Percentiles rank a stretch among this genome's conserved stretches.
phyloP scores from a whole-genome alignment of 768 basidiomycete species.

The Boletus rubescentipes region DNA sequence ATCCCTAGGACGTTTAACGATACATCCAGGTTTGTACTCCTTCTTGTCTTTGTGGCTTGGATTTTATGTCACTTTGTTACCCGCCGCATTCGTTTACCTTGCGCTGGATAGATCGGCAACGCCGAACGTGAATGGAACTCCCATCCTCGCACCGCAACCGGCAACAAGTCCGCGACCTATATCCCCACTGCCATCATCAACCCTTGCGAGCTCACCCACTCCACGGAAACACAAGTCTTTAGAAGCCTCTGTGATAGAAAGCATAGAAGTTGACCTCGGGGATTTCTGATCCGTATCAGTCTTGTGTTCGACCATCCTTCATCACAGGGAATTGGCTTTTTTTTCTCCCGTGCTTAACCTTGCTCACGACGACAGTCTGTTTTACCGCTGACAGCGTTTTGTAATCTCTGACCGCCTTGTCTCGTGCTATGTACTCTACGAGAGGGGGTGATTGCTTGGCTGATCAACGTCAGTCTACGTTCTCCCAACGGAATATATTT shows the following conservation, averaged over 20 bases:
- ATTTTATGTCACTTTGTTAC: constrained; percentile 22
- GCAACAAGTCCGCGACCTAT: constrained; percentile 31
- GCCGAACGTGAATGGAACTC: constrained; percentile 51
- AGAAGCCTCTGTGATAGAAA: constrained; percentile 59
- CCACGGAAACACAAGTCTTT: constrained; percentile 43
- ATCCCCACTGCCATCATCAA: constrained; percentile 35
- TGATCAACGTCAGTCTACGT: constrained; percentile 2
- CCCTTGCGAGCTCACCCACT: constrained; percentile 20
- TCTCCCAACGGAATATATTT: constrained; percentile 2
- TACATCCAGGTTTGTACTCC: constrained; percentile 56
- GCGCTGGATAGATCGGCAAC: constrained; percentile 35
- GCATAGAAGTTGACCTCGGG: constrained; percentile 74
- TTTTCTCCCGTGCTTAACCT: background rate
- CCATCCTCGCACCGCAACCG: constrained; percentile 34
- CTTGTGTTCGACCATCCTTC: constrained; percentile 3
- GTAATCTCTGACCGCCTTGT: constrained; percentile 1
- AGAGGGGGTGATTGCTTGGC: background rate
- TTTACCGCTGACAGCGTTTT: background rate
- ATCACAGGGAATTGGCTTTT: background rate
- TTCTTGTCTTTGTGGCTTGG: constrained; percentile 8
- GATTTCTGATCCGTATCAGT: constrained; percentile 52
- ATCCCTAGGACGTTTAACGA: constrained; percentile 56
- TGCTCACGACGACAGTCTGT: background rate
- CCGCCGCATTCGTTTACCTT: constrained; percentile 6
- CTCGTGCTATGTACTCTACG: constrained; percentile 3